A percentile compares a stretch with the other conserved stretches of the same genome.
phyloP scores from a whole-genome alignment of 305 asterid genomes.

The Coffea humblotiana region DNA sequence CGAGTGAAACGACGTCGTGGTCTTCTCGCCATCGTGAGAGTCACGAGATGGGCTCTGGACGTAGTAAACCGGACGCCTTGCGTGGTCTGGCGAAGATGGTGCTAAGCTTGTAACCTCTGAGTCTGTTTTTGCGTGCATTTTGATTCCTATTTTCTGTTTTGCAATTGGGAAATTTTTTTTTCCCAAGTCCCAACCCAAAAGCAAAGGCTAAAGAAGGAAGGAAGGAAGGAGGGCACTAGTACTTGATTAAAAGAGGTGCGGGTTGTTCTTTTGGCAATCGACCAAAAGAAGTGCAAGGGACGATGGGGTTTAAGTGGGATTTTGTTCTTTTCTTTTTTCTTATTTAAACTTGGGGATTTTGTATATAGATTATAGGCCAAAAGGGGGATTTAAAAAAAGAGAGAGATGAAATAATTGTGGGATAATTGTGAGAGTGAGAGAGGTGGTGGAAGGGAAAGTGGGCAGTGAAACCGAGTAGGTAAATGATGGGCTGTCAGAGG shows the following conservation, averaged over 20 bases:
- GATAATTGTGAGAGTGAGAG: background rate
- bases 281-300: background rate
- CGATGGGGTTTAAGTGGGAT: background rate
- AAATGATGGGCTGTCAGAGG: slow-evolving; percentile 9
- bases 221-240: no score
- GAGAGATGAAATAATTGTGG: background rate
- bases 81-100: slow-evolving; percentile 80
- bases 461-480: background rate
- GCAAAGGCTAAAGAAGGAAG: background rate
- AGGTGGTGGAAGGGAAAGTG: background rate
- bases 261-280: background rate
- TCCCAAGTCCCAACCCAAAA: background rate
- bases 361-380: no score
- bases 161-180: background rate
- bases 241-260: background rate
- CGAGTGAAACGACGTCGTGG: slow-evolving; percentile 74
- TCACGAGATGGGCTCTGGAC: slow-evolving; percentile 94
- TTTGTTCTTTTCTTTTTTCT: background rate
- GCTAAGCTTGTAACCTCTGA: slow-evolving; percentile 83
- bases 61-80: slow-evolving; percentile 69
- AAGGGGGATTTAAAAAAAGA: background rate
- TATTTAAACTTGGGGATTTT: no score
- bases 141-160: background rate
- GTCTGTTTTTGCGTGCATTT: slow-evolving; percentile 85
- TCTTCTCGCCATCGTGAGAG: slow-evolving; percentile 88